Conservation (phyloP, 768 basidiomycete species). For the Lactarius indigo region DNA sequence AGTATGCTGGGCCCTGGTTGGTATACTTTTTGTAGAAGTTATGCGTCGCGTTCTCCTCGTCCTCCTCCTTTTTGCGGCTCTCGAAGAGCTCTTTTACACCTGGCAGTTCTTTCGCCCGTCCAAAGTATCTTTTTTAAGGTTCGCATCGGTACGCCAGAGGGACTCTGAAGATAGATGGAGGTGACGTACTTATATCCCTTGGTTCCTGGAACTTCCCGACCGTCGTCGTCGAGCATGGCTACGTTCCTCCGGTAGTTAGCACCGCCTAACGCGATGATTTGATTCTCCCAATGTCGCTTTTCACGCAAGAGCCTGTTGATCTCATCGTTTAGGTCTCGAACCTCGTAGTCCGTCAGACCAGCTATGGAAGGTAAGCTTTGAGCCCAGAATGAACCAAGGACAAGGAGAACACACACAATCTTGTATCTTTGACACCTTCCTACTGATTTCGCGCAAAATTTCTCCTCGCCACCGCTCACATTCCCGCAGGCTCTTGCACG, state of each 20-base stretch:
- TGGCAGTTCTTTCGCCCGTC: slow-evolving; percentile 92
- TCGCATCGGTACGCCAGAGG: neutral
- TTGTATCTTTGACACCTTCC: slow-evolving; percentile 98
- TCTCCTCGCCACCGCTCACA: slow-evolving; percentile 97
- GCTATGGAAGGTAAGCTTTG: slow-evolving; percentile 43
- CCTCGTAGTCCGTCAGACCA: slow-evolving; percentile 91
- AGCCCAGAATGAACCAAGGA: neutral
- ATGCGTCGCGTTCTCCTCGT: slow-evolving; percentile 78
- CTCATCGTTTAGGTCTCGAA: slow-evolving; percentile 94
- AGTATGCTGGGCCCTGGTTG: slow-evolving; percentile 84
- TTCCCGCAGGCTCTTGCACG: slow-evolving; percentile 87
- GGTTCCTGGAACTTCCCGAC: slow-evolving; percentile 93
- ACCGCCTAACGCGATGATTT: slow-evolving; percentile 92
- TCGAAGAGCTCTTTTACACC: slow-evolving; percentile 95
- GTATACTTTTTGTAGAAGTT: slow-evolving; percentile 84
- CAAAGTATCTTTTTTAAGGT: slow-evolving; percentile 74
- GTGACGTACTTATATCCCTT: slow-evolving; percentile 86
- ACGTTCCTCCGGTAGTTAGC: slow-evolving; percentile 95
- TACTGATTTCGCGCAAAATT: slow-evolving; percentile 87
- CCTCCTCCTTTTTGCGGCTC: slow-evolving; percentile 79
- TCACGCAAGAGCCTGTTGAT: slow-evolving; percentile 95
- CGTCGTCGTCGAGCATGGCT: slow-evolving; percentile 91
- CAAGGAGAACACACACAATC: slow-evolving; percentile 55
- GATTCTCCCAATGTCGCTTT: slow-evolving; percentile 97
- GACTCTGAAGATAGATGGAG: neutral